phyloP scores from a whole-genome alignment of 83 land plant genomes.

The Picea mariana region DNA sequence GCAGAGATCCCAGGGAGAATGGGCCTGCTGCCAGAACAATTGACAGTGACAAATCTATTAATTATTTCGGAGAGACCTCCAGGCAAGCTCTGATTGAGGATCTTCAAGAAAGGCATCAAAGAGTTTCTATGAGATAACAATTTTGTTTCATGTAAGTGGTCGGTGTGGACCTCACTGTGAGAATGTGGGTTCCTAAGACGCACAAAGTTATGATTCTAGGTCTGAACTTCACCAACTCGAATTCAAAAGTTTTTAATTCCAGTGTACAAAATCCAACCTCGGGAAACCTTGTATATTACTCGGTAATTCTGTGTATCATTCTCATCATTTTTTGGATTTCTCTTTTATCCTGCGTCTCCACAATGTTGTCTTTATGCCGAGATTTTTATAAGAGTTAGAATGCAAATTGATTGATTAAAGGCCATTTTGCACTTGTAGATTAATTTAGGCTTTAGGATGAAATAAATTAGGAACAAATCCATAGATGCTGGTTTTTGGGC shows the following conservation, averaged over 20 bases:
- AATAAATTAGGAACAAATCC: too few species aligned
- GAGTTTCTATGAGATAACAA: conserved; percentile 23
- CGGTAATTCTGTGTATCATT: neutral
- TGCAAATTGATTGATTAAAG: neutral
- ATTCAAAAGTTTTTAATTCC: neutral
- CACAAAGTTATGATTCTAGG: too few species aligned
- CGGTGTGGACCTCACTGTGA: too few species aligned
- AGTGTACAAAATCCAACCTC: neutral
- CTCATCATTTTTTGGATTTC: neutral
- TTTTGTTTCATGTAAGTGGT: conserved; percentile 1
- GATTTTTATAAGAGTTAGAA: neutral
- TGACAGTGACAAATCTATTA: conserved; percentile 62
- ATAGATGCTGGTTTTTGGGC: too few species aligned
- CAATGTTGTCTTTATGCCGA: neutral
- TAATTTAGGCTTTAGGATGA: neutral
- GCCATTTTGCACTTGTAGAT: neutral
- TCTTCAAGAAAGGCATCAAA: conserved; percentile 45
- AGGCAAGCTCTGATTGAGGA: conserved; percentile 70
- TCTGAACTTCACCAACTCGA: too few species aligned
- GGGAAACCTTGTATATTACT: neutral
- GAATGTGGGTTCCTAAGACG: too few species aligned
- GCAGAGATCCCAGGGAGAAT: conserved; percentile 55
- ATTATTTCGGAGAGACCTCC: conserved; percentile 51
- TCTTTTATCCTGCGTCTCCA: neutral
- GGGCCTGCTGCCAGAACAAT: conserved; percentile 44